Evolutionary conservation across 345 rosid genomes (phyloP).

Genomic region (Hibiscus mutabilis): DNA sequence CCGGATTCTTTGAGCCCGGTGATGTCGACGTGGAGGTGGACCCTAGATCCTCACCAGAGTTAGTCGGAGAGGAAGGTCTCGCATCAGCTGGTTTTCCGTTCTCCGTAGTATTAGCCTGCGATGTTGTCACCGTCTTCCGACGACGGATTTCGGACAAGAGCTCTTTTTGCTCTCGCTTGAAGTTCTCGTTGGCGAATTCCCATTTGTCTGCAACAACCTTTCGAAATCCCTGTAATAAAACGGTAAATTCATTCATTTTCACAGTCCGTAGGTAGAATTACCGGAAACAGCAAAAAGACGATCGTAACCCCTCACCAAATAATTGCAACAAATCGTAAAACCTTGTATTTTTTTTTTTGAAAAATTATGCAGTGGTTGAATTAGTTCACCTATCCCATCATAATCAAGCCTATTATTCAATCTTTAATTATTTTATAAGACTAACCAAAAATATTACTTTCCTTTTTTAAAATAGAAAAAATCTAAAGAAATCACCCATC

Average conservation of each 20-base stretch:
- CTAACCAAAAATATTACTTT: too few relatives aligned
- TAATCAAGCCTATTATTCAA: too few relatives aligned
- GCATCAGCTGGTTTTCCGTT: not conserved
- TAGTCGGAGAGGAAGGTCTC: not conserved
- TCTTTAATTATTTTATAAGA: too few relatives aligned
- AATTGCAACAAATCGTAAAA: too few relatives aligned
- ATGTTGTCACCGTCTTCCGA: not conserved
- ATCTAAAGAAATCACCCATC: too few relatives aligned
- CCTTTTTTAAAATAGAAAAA: too few relatives aligned
- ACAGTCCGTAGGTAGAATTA: not conserved
- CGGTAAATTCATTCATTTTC: not conserved
- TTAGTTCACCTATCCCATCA: too few relatives aligned
- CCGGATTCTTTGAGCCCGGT: not conserved
- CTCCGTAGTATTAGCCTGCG: not conserved
- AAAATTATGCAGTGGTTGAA: too few relatives aligned
- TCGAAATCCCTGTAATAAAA: not conserved
- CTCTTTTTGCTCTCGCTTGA: not conserved
- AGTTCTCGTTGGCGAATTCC: not conserved
- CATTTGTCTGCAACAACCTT: not conserved
- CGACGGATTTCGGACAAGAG: not conserved
- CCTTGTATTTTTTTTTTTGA: too few relatives aligned
- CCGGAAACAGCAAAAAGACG: not conserved
- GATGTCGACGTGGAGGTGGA: not conserved
- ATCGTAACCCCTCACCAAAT: not conserved
- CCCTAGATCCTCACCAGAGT: not conserved